Conservation (phyloP, 805 yeast species). For the Brettanomyces bruxellensis region DNA sequence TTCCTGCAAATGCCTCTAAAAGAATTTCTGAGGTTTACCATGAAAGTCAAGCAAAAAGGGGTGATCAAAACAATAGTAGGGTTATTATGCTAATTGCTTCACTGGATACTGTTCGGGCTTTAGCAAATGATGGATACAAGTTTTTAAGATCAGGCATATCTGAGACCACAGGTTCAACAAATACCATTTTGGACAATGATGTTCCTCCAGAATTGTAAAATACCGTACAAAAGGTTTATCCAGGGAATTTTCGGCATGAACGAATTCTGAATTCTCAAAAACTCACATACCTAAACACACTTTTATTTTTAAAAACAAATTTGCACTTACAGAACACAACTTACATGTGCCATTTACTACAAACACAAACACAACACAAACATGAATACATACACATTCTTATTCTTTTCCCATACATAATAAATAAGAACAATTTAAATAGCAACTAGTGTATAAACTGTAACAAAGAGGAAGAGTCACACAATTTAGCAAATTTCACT, state of each 20-base stretch:
- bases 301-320: too few relatives aligned
- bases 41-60: constrained; percentile 30
- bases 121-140: constrained; percentile 12
- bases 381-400: background rate
- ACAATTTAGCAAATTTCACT: background rate
- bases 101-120: constrained; percentile 22
- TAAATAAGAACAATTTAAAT: background rate
- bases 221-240: too few relatives aligned
- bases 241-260: too few relatives aligned
- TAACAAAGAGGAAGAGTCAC: too few relatives aligned
- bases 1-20: constrained; percentile 27
- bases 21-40: constrained; percentile 32
- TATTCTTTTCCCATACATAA: background rate
- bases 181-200: background rate
- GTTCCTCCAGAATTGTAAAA: background rate
- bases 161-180: background rate
- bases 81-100: constrained; percentile 24
- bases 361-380: too few relatives aligned
- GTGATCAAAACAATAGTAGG: constrained; percentile 17
- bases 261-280: too few relatives aligned
- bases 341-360: too few relatives aligned
- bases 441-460: background rate
- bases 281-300: too few relatives aligned
- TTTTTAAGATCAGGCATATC: background rate
- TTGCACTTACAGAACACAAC: too few relatives aligned